Percentiles rank a stretch among this genome's conserved stretches.
Conservation (phyloP, 495 filamentous ascomycete genomes). For the Aspergillus steynii region DNA sequence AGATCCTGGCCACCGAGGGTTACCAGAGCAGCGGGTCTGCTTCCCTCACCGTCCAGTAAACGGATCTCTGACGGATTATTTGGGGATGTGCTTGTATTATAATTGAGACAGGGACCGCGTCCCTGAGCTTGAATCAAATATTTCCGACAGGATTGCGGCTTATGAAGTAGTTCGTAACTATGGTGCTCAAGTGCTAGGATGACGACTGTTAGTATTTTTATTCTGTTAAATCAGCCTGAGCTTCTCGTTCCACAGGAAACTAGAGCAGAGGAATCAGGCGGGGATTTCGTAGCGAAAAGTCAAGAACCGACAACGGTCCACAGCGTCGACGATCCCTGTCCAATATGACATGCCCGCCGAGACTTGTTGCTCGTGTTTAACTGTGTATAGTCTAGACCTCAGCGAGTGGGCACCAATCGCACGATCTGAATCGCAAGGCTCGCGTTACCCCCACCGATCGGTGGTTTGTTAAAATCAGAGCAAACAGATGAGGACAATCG, state of each 20-base stretch:
- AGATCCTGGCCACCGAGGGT: conserved; percentile 60
- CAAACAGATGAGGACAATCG: not conserved
- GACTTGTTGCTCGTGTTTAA: no score
- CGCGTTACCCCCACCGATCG: not conserved
- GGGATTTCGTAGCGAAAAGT: no score
- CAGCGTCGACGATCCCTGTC: no score
- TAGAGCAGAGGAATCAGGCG: no score
- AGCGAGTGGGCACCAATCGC: not conserved
- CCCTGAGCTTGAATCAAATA: not conserved
- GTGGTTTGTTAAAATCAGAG: not conserved
- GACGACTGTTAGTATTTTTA: no score
- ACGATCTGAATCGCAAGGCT: not conserved
- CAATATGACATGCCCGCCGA: not conserved
- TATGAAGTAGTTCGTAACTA: no score
- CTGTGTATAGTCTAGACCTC: not conserved
- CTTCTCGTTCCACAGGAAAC: no score
- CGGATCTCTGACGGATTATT: not conserved
- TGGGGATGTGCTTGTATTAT: no score
- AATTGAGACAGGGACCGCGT: not conserved
- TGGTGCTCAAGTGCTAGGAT: no score
- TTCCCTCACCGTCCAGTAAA: conserved; percentile 43
- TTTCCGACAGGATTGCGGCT: no score
- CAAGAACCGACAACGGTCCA: not conserved
- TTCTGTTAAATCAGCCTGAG: no score
- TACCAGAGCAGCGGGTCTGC: conserved; percentile 55